phyloP scores from a whole-genome alignment of 2,329 filamentous ascomycete genomes.

The Talaromyces albobiverticillius region DNA sequence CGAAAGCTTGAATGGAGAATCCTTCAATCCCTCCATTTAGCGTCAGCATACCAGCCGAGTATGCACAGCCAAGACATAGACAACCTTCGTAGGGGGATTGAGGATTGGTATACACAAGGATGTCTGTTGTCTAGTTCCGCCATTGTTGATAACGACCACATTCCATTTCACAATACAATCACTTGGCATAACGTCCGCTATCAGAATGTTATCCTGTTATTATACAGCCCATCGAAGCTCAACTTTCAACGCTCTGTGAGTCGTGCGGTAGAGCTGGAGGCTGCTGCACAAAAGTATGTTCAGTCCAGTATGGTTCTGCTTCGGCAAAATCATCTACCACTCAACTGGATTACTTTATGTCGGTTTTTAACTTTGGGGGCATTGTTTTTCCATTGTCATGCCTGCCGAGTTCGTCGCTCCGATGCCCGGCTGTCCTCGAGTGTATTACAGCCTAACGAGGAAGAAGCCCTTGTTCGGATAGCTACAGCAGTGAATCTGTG shows the following conservation, averaged over 20 bases:
- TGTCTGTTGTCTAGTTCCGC: slow-evolving; percentile 42
- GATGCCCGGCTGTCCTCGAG: background rate
- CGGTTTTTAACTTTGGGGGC: slow-evolving; percentile 22
- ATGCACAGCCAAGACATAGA: slow-evolving; percentile 1
- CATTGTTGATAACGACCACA: slow-evolving; percentile 38
- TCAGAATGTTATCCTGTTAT: slow-evolving; percentile 44
- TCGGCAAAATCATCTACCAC: slow-evolving; percentile 43
- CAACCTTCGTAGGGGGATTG: slow-evolving; percentile 40
- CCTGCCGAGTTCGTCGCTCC: background rate
- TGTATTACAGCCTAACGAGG: background rate
- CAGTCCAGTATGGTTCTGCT: slow-evolving; percentile 42
- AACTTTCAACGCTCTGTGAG: slow-evolving; percentile 29
- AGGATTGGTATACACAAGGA: slow-evolving; percentile 48
- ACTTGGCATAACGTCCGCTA: slow-evolving; percentile 46
- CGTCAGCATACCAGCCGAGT: slow-evolving; percentile 24
- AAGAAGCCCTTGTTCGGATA: background rate
- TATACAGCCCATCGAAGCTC: slow-evolving; percentile 45
- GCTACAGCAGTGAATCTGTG: background rate
- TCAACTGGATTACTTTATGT: slow-evolving; percentile 44
- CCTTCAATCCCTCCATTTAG: slow-evolving; percentile 6
- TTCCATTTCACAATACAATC: slow-evolving; percentile 46
- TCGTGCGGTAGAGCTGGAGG: background rate
- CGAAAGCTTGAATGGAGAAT: slow-evolving; percentile 41
- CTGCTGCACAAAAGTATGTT: slow-evolving; percentile 38
- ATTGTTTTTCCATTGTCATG: slow-evolving; percentile 14